phyloP scores from a whole-genome alignment of 768 basidiomycete species.

The Rhizopogon vulgaris region DNA sequence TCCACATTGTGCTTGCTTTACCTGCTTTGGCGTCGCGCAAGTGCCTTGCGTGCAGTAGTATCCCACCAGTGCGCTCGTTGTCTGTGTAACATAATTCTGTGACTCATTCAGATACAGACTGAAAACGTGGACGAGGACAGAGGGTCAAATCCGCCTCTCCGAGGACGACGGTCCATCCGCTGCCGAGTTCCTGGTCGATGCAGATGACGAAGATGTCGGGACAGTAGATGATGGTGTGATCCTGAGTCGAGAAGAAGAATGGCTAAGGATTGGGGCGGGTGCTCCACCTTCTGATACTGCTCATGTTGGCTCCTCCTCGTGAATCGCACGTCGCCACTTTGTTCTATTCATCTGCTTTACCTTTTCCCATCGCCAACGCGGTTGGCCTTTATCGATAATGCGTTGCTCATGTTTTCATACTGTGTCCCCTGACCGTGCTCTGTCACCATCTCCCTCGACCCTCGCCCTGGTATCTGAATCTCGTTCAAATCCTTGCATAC shows the following conservation, averaged over 20 bases:
- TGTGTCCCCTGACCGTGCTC: neutral
- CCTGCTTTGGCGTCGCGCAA: constrained; percentile 57
- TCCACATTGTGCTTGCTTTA: constrained; percentile 54
- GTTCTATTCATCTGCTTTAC: neutral
- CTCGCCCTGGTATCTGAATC: neutral
- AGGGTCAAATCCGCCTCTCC: constrained; percentile 61
- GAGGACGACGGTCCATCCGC: constrained; percentile 70
- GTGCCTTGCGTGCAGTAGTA: constrained; percentile 48
- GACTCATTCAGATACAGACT: constrained; percentile 33
- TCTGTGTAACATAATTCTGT: neutral
- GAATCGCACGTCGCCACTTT: neutral
- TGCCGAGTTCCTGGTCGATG: constrained; percentile 56
- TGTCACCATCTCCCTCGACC: neutral
- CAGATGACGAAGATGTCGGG: constrained; percentile 45
- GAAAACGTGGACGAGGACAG: constrained; percentile 44
- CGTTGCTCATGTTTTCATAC: neutral
- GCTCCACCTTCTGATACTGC: neutral
- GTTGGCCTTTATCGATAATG: neutral
- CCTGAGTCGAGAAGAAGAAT: constrained; percentile 11
- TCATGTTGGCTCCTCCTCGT: neutral
- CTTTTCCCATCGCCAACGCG: neutral
- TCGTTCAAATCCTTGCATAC: neutral
- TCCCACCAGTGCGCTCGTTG: constrained; percentile 45
- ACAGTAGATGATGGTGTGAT: constrained; percentile 25
- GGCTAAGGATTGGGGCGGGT: neutral